Evolutionary conservation across 345 rosid species (phyloP).

Genomic region (Mallotus nudiflorus): DNA sequence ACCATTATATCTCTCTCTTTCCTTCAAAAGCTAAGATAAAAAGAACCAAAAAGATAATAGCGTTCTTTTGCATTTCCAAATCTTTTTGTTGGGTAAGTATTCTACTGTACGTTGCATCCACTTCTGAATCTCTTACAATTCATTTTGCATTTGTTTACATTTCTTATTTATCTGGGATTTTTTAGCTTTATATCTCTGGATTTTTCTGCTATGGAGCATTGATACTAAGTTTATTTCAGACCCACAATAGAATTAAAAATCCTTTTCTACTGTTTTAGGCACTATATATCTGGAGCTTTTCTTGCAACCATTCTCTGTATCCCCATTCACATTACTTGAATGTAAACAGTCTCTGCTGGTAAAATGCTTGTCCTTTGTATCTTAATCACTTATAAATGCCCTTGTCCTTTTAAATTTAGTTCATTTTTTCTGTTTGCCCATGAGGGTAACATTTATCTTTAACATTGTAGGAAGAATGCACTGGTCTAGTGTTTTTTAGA

Average conservation of each 20-base stretch:
- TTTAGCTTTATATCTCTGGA: conserved; percentile 8
- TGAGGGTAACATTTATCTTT: conserved; percentile 6
- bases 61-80: conserved; percentile 17
- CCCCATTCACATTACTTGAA: conserved; percentile 27
- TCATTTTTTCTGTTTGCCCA: conserved; percentile 4
- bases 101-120: conserved; percentile 24
- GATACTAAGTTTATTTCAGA: conserved; percentile 23
- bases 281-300: conserved; percentile 29
- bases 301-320: conserved; percentile 21
- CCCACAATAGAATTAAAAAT: conserved; percentile 26
- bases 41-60: conserved; percentile 10
- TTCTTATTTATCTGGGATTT: conserved; percentile 8
- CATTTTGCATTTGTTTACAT: background rate
- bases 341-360: conserved; percentile 26
- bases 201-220: conserved; percentile 27
- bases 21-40: conserved; percentile 1
- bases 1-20: too few species aligned
- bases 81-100: conserved; percentile 27
- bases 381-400: too few species aligned
- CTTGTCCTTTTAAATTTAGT: background rate
- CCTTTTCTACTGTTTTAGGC: conserved; percentile 15
- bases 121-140: conserved; percentile 37
- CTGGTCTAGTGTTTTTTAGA: conserved; percentile 3
- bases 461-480: conserved; percentile 10
- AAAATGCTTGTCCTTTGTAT: conserved; percentile 18